Base-by-base conservation (phyloP, 768 basidiomycete species). In the Cytidiella melzeri region DNA sequence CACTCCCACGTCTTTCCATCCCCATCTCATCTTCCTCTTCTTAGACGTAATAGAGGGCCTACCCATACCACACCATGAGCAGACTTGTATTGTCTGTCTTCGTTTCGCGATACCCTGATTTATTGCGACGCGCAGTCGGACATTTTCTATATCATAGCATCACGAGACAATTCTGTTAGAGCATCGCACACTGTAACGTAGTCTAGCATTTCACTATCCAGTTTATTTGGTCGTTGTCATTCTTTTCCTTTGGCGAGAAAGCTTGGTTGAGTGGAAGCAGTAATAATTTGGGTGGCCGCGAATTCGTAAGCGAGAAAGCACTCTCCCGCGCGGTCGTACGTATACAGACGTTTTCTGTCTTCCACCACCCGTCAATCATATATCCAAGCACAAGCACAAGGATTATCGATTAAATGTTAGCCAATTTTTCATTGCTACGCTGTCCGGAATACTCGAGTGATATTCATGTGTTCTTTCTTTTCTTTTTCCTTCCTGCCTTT, bases 141-240 rank as follows among this genome's bases (percentile, higher is more conserved):
- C 74, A 70, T 70, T 66, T n/a, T 65, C 61, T 62, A 65, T 66
- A 67, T 66, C 66, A 62, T 66, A 68, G 68, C 67, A 75, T 74
- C 62, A 80, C 80, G 79, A 80, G 78, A 79, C 77, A 79, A 70
- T 77, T 34, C 71, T 74, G 68, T 69, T 79, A 81, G 80, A 83
- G 80, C 81, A 81, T 80, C 79, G 78, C 77, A 80, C 69, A 74
- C 60, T 64, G 60, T 62, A 64, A 55, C 59, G 60, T 64, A 64
- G 54, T 58, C 30, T 55, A 57, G 55, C 56, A 57, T 56, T 48
- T 57, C 49, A 50, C 45, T 59, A 53, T 60, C 55, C 51, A 56
- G 55, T 54, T 36, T 38, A 46, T 27, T 46, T 47, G 49, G 48
- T 51, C 48, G 52, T 51, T 49, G 50, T 48, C 43, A 41, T 12